phyloP scores from a whole-genome alignment of 2,329 filamentous ascomycete species.

The Dryadomyces sulphureus region DNA sequence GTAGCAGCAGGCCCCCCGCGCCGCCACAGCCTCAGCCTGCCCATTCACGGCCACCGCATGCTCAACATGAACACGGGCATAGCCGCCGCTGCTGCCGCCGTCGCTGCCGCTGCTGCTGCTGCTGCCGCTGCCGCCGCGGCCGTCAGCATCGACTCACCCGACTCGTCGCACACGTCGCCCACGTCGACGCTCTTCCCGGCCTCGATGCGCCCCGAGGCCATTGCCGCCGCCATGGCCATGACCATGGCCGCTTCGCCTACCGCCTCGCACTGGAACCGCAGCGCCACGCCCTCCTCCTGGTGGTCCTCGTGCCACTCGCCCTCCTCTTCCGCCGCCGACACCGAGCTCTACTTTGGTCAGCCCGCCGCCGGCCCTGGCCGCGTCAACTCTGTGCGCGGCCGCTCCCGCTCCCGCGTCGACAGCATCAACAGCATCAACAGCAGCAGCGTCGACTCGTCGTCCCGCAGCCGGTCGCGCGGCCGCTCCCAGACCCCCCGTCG shows the following conservation, averaged over 20 bases:
- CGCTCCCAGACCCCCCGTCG: constrained; percentile 12
- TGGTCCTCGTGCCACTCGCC: not conserved
- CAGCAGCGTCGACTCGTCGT: constrained; percentile 9
- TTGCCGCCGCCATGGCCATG: not conserved
- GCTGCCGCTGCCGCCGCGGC: not conserved
- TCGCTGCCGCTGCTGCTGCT: not conserved
- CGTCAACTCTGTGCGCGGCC: not conserved
- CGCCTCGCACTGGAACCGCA: not conserved
- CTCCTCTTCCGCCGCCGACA: not conserved
- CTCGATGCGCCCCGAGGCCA: not conserved
- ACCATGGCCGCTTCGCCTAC: not conserved
- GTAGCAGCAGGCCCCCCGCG: too few species aligned
- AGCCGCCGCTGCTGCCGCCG: constrained; percentile 11
- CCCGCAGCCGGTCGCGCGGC: not conserved
- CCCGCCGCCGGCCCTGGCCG: too few species aligned
- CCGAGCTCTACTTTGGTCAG: too few species aligned
- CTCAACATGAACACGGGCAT: not conserved
- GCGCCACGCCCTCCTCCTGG: not conserved
- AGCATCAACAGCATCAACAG: not conserved
- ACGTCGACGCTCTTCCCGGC: not conserved
- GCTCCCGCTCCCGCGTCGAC: not conserved
- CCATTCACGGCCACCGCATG: constrained; percentile 21
- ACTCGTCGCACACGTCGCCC: not conserved
- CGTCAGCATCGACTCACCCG: not conserved
- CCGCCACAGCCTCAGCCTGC: constrained; percentile 34